Conservation (phyloP, 176 grass and related monocot species). For the Triticum aestivum region DNA sequence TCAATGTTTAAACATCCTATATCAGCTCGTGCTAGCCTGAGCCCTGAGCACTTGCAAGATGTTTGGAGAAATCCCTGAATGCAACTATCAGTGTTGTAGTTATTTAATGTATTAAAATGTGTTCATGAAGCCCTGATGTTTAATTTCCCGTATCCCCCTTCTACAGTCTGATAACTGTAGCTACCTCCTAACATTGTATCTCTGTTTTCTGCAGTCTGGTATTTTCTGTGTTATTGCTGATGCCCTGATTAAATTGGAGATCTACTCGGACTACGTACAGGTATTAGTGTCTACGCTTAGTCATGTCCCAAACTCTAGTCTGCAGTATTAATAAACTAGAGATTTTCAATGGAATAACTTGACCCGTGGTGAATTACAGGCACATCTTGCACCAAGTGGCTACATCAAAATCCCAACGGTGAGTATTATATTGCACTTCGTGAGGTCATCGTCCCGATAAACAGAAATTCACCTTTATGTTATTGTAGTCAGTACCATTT, state of each 20-base stretch:
- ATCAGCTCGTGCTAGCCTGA: background rate
- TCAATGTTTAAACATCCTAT: slow-evolving; percentile 10
- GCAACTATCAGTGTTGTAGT: background rate
- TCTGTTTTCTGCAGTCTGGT: slow-evolving; percentile 40
- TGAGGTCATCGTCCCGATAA: background rate
- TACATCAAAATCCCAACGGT: slow-evolving; percentile 98
- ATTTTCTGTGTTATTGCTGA: slow-evolving; percentile 65
- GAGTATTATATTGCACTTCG: slow-evolving; percentile 39
- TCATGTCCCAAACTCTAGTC: background rate
- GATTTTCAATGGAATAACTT: slow-evolving; percentile 25
- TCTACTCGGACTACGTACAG: slow-evolving; percentile 89
- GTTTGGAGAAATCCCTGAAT: background rate
- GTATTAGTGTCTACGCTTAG: slow-evolving; percentile 38
- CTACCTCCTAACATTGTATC: background rate
- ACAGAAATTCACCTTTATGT: background rate
- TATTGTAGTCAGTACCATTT: background rate
- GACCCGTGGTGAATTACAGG: slow-evolving; percentile 56
- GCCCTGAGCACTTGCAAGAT: background rate
- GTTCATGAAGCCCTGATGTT: background rate
- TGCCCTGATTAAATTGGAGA: slow-evolving; percentile 80
- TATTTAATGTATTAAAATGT: background rate
- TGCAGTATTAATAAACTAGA: background rate
- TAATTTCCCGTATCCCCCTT: background rate
- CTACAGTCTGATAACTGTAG: background rate
- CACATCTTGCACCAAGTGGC: slow-evolving; percentile 84